phyloP scores from a whole-genome alignment of 2,329 filamentous ascomycete genomes.

The Aphanoascus verrucosus region DNA sequence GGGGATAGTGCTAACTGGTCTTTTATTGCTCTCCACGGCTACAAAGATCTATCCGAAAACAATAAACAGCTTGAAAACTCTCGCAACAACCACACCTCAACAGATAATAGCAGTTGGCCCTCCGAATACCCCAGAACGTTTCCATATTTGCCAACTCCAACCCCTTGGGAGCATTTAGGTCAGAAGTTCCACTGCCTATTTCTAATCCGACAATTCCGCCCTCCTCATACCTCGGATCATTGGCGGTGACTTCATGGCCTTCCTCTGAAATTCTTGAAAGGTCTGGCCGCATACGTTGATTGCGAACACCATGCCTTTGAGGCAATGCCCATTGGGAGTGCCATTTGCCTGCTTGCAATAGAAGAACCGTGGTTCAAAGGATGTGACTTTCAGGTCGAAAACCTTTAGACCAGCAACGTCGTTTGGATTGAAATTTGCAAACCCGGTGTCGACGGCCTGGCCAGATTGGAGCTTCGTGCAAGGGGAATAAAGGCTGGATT shows the following conservation, averaged over 20 bases:
- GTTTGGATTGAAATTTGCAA: conserved; percentile 55
- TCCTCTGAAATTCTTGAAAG: conserved; percentile 60
- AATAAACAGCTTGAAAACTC: background rate
- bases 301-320: conserved; percentile 65
- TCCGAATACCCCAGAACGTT: background rate
- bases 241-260: conserved; percentile 46
- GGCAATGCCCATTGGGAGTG: conserved; percentile 48
- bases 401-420: conserved; percentile 57
- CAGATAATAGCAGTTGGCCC: background rate
- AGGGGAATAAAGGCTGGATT: conserved; percentile 58
- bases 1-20: too few relatives aligned
- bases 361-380: conserved; percentile 60
- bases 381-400: conserved; percentile 11
- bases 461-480: conserved; percentile 47
- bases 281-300: conserved; percentile 63
- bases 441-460: conserved; percentile 61
- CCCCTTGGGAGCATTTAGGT: background rate
- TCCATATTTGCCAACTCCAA: background rate
- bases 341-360: conserved; percentile 52
- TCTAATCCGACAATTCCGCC: background rate
- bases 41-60: background rate
- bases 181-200: background rate
- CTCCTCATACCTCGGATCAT: conserved; percentile 3
- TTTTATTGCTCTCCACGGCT: background rate
- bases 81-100: background rate